Evolutionary conservation across 1,284 basidiomycete species (phyloP).

Genomic region (Rhodotorula mucilaginosa): DNA sequence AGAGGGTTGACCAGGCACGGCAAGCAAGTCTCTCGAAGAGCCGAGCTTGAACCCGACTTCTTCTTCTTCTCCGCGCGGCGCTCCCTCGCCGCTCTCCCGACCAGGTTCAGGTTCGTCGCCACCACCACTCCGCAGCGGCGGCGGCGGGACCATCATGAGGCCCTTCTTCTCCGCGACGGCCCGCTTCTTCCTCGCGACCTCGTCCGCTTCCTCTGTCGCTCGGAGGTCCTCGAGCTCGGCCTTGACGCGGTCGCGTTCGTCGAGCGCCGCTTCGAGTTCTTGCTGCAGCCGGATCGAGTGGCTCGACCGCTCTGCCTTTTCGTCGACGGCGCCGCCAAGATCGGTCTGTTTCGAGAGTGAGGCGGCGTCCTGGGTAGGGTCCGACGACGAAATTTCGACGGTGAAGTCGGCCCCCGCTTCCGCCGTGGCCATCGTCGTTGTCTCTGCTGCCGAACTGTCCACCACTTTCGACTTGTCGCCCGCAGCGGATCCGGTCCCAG

Average conservation of each 20-base stretch:
- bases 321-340: background rate
- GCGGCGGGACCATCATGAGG: too few species aligned
- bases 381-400: background rate
- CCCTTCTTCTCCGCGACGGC: background rate
- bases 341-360: background rate
- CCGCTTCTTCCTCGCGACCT: background rate
- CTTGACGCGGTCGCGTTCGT: conserved; percentile 23
- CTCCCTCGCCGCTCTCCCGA: conserved; percentile 1
- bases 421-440: too few species aligned
- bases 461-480: background rate
- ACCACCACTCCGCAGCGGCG: too few species aligned
- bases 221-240: conserved; percentile 19
- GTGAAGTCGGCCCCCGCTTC: background rate
- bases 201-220: conserved; percentile 13
- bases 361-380: background rate
- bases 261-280: conserved; percentile 15
- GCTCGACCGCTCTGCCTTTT: background rate
- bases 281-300: conserved; percentile 11
- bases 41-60: conserved; percentile 16
- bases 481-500: conserved; percentile 7
- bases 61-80: background rate
- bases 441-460: background rate
- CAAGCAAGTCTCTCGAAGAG: conserved; percentile 21
- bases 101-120: background rate
- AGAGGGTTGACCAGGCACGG: background rate